Evolutionary conservation across 2,329 filamentous ascomycete genomes (phyloP), one percentile per base, ranked within the genome.

Genomic region (Cercospora sp.): DNA sequence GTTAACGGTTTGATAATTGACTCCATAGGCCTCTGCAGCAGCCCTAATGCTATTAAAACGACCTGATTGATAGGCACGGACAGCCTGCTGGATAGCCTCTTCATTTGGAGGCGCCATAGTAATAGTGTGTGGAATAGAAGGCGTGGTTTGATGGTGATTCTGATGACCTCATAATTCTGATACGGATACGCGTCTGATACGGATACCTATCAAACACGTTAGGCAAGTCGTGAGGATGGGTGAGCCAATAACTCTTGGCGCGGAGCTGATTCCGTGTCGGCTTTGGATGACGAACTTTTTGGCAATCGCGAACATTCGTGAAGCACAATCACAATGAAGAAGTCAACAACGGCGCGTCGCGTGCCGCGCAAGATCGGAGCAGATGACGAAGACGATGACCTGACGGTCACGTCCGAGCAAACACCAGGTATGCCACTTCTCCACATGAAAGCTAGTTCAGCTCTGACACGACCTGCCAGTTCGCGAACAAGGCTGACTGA

Each of bases 311-410:
- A 40, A 59, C n/a, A 26, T 20, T 42, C 51, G 51, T 53, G 23
- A 59, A 3, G 23, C 23, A 45, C 45, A 63, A 40, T 40, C 30
- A 63, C 8, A n/a, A 89, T 89, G 87, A 87, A 84, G 69, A 84
- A 87, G 71, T 80, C 84, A 8, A 86, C 87, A 71, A 82, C 82
- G 51, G 83, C 83, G 69, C 82, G 85, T 64, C 84, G 87, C 71
- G 93, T 95, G 73, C 89, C 91, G 58, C 90, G 91, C 72, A 91
- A 93, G 75, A 91, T 97, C 73, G 90, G 88, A 58, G 84, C 88
- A 51, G 91, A 92, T 55, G 88, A 89, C 12, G 88, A 91, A 3
- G 89, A 89, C 45, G 77, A 67, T 68, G 53, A 33, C 16, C 7
- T 1, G 0, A 78, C 48, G 71, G 69, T 53, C 69, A 58, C 62